Conservation (phyloP, 805 yeast genomes). For the Millerozyma miso region DNA sequence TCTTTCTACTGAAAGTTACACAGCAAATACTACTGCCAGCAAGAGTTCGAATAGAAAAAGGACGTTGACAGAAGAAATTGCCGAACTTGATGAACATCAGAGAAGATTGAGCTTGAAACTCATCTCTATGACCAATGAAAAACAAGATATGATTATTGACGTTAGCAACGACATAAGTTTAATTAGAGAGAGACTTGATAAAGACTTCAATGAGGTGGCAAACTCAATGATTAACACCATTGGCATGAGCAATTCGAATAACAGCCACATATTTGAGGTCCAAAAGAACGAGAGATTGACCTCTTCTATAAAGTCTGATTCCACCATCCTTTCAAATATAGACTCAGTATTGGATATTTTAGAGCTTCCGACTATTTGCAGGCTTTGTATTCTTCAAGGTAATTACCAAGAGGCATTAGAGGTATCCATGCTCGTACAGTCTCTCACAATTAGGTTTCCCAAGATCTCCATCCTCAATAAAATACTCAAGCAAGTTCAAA, state of each 20-base stretch:
- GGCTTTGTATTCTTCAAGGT: constrained; percentile 81
- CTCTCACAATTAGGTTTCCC: constrained; percentile 69
- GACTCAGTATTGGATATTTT: constrained; percentile 72
- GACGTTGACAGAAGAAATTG: constrained; percentile 64
- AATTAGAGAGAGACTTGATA: constrained; percentile 25
- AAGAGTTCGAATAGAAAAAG: constrained; percentile 6
- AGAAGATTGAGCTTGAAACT: constrained; percentile 45
- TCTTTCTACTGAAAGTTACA: constrained; percentile 39
- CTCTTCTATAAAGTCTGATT: constrained; percentile 18
- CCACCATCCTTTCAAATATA: constrained; percentile 52
- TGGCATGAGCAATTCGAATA: not conserved
- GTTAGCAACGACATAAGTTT: constrained; percentile 29
- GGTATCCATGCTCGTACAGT: constrained; percentile 66
- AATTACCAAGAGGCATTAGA: constrained; percentile 89
- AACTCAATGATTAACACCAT: constrained; percentile 9
- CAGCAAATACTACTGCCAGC: constrained; percentile 27
- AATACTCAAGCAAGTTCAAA: constrained; percentile 48
- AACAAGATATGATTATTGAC: constrained; percentile 46
- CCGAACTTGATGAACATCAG: constrained; percentile 62
- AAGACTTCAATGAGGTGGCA: constrained; percentile 12
- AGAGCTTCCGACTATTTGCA: constrained; percentile 78
- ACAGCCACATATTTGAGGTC: constrained; percentile 5
- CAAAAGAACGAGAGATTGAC: constrained; percentile 19
- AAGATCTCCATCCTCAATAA: constrained; percentile 47
- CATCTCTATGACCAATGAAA: constrained; percentile 32